A percentile compares a stretch with the other conserved stretches of the same genome.
phyloP scores from a whole-genome alignment of 1,284 basidiomycete genomes.

The Coniferiporia sulphurascens region DNA sequence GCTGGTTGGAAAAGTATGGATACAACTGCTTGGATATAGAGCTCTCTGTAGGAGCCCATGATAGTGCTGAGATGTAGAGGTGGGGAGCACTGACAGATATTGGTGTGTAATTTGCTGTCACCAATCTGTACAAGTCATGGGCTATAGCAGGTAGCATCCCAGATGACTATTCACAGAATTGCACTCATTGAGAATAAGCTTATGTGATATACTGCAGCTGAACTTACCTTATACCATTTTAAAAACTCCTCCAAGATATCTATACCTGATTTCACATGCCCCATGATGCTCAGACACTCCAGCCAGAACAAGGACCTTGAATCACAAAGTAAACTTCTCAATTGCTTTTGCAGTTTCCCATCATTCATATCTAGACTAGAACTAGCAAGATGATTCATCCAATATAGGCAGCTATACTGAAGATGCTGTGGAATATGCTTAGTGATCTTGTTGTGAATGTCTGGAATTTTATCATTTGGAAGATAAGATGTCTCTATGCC shows the following conservation, averaged over 20 bases:
- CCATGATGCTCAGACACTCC: not conserved
- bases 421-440: slow-evolving; percentile 21
- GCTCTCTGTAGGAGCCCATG: not conserved
- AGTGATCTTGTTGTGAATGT: slow-evolving; percentile 19
- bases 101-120: too few species aligned
- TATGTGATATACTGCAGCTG: not conserved
- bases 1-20: not conserved
- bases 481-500: slow-evolving; percentile 25
- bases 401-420: slow-evolving; percentile 25
- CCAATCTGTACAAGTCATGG: not conserved
- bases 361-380: not conserved
- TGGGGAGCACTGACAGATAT: slow-evolving; percentile 1
- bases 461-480: slow-evolving; percentile 22
- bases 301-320: not conserved
- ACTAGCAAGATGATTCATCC: slow-evolving; percentile 25
- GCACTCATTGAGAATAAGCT: not conserved
- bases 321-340: not conserved
- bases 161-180: too few species aligned
- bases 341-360: not conserved
- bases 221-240: not conserved
- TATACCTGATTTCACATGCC: not conserved
- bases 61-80: slow-evolving; percentile 9
- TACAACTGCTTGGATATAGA: not conserved
- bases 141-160: not conserved
- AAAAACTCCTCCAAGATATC: not conserved